phyloP scores from a whole-genome alignment of 2,329 filamentous ascomycete species.

The Xenosphaeropsis pyriputrescens region DNA sequence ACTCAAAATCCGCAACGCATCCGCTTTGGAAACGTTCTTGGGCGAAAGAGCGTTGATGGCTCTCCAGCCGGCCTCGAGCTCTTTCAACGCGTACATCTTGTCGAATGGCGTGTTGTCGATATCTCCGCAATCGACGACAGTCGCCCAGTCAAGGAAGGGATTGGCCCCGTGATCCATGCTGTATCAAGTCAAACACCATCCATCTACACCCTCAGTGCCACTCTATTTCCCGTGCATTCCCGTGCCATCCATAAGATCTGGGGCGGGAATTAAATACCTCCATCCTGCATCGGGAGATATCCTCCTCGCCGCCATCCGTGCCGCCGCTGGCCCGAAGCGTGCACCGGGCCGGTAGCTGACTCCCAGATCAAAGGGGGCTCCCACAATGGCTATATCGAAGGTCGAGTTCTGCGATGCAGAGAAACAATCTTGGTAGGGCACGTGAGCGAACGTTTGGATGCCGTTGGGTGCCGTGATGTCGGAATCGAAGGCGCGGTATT shows the following conservation, averaged over 20 bases:
- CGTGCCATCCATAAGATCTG: too few species aligned
- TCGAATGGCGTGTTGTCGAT: conserved; percentile 16
- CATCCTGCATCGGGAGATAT: conserved; percentile 10
- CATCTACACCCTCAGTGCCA: too few species aligned
- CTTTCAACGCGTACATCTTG: conserved; percentile 12
- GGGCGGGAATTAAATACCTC: conserved; percentile 5
- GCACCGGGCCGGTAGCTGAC: conserved; percentile 15
- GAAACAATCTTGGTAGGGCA: conserved; percentile 13
- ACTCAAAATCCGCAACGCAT: conserved; percentile 12
- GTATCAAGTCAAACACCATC: background rate
- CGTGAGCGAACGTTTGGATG: conserved; percentile 14
- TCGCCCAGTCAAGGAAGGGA: conserved; percentile 15
- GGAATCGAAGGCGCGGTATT: conserved; percentile 4
- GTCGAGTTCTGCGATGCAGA: conserved; percentile 7
- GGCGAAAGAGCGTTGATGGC: conserved; percentile 9
- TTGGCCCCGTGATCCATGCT: conserved; percentile 15
- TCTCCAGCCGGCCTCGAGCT: conserved; percentile 15
- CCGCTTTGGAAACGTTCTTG: conserved; percentile 11
- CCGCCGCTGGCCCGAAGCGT: conserved; percentile 16
- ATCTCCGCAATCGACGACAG: conserved; percentile 15
- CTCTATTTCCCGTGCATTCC: too few species aligned
- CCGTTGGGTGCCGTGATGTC: conserved; percentile 5
- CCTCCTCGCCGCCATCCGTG: conserved; percentile 12
- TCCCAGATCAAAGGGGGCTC: conserved; percentile 16
- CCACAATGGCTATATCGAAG: conserved; percentile 17